Evolutionary conservation across 208 protist species (phyloP).

Genomic region (Leishmania gerbilli): DNA sequence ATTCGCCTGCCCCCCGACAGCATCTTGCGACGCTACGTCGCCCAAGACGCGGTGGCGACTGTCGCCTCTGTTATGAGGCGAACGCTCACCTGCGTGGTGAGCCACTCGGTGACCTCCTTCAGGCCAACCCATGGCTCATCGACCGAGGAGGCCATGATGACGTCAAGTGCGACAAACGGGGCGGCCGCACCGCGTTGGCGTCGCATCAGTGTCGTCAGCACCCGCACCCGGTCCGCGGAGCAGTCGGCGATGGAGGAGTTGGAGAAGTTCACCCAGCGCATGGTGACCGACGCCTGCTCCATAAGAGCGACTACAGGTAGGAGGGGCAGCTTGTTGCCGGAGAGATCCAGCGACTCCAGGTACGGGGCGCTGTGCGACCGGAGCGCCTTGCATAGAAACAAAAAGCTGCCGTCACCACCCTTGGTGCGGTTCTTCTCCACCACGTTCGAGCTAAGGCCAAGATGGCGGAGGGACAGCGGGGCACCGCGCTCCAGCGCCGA

Average conservation of each 20-base stretch:
- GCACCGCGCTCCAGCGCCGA: conserved; percentile 38
- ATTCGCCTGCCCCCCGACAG: not conserved
- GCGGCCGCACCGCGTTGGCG: conserved; percentile 32
- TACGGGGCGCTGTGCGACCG: conserved; percentile 46
- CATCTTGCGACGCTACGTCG: not conserved
- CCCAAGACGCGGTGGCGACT: not conserved
- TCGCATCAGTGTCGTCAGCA: conserved; percentile 50
- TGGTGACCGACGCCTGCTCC: conserved; percentile 52
- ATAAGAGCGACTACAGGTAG: conserved; percentile 55
- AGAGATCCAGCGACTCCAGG: conserved; percentile 59
- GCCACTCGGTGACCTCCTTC: conserved; percentile 31
- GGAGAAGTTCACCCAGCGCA: conserved; percentile 47
- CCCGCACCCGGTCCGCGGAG: conserved; percentile 32
- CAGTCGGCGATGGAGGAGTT: conserved; percentile 54
- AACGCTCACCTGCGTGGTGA: conserved; percentile 26
- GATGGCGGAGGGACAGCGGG: conserved; percentile 41
- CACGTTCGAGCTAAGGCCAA: conserved; percentile 51
- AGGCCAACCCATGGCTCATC: conserved; percentile 24
- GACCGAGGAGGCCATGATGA: conserved; percentile 17
- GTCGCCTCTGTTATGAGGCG: conserved; percentile 13
- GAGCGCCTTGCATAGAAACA: conserved; percentile 68
- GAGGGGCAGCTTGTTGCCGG: conserved; percentile 52
- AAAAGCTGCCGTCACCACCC: conserved; percentile 37
- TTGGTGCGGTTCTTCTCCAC: conserved; percentile 35
- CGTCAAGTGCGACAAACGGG: conserved; percentile 21